phyloP scores from a whole-genome alignment of 176 grass and related monocot species.

The Leersia perrieri region DNA sequence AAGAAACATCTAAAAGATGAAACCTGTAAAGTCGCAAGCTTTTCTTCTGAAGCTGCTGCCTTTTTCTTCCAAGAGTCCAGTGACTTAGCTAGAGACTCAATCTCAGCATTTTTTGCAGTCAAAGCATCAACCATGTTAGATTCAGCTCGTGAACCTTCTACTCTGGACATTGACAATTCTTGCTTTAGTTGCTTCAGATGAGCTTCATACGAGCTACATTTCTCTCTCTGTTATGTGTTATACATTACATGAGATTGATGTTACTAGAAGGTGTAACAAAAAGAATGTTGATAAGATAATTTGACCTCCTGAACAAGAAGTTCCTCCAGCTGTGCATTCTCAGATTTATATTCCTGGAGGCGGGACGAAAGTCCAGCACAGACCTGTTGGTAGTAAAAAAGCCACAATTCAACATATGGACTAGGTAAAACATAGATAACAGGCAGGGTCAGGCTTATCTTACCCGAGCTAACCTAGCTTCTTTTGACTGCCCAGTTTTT shows the following conservation, averaged over 20 bases:
- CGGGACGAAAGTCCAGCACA: constrained; percentile 95
- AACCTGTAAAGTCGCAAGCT: constrained; percentile 73
- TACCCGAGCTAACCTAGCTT: constrained; percentile 99
- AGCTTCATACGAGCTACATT: constrained; percentile 72
- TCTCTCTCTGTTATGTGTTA: constrained; percentile 72
- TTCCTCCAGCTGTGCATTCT: constrained; percentile 96
- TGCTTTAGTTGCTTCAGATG: constrained; percentile 83
- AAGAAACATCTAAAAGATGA: constrained; percentile 14
- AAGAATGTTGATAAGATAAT: constrained; percentile 7
- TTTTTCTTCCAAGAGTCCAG: constrained; percentile 87
- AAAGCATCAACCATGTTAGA: constrained; percentile 98
- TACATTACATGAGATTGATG: not conserved
- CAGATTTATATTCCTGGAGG: constrained; percentile 98
- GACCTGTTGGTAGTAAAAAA: constrained; percentile 57
- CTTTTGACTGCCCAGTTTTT: constrained; percentile 97
- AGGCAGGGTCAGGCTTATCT: constrained; percentile 33
- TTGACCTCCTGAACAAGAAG: constrained; percentile 91
- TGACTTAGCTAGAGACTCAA: constrained; percentile 73
- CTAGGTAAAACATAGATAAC: constrained; percentile 8
- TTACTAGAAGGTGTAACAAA: constrained; percentile 13
- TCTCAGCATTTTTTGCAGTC: constrained; percentile 88
- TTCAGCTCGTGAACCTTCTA: constrained; percentile 83
- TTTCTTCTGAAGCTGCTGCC: constrained; percentile 68
- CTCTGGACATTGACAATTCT: constrained; percentile 72
- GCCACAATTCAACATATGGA: constrained; percentile 12